Percentiles rank a stretch among this genome's conserved stretches.
phyloP scores from a whole-genome alignment of 1,284 basidiomycete species.

The Phellopilus nigrolimitatus region DNA sequence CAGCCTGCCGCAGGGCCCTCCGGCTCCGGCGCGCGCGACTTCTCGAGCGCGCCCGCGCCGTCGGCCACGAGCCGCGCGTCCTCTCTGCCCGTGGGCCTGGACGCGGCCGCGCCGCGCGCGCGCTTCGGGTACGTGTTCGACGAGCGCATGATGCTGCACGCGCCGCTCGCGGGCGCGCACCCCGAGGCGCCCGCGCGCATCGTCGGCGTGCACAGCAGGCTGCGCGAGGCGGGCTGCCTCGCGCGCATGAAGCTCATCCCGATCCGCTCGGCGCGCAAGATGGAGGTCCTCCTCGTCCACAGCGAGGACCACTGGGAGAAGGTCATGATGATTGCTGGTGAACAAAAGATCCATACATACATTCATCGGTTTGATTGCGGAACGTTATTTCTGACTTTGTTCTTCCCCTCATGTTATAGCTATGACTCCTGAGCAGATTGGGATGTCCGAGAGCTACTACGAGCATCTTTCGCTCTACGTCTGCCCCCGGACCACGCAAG shows the following conservation, averaged over 20 bases:
- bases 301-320: constrained; percentile 88
- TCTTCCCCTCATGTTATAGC: constrained; percentile 38
- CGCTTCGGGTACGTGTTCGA: constrained; percentile 82
- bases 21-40: background rate
- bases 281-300: constrained; percentile 88
- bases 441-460: constrained; percentile 75
- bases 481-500: constrained; percentile 77
- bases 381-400: too few relatives aligned
- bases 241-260: constrained; percentile 75
- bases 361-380: constrained; percentile 16
- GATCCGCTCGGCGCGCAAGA: constrained; percentile 66
- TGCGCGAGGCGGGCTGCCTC: constrained; percentile 60
- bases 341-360: constrained; percentile 29
- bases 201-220: constrained; percentile 65
- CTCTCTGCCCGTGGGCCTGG: constrained; percentile 8
- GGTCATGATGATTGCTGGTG: constrained; percentile 74
- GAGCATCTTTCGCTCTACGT: constrained; percentile 91
- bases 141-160: constrained; percentile 83
- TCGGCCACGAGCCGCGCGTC: background rate
- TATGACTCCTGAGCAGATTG: constrained; percentile 68
- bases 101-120: background rate
- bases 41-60: background rate
- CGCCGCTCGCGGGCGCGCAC: constrained; percentile 52
- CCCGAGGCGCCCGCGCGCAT: constrained; percentile 91
- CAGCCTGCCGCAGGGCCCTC: constrained; percentile 5